A percentile compares a stretch with the other conserved stretches of the same genome.
phyloP scores from a whole-genome alignment of 768 basidiomycete species.

The Leccinum variicolor region DNA sequence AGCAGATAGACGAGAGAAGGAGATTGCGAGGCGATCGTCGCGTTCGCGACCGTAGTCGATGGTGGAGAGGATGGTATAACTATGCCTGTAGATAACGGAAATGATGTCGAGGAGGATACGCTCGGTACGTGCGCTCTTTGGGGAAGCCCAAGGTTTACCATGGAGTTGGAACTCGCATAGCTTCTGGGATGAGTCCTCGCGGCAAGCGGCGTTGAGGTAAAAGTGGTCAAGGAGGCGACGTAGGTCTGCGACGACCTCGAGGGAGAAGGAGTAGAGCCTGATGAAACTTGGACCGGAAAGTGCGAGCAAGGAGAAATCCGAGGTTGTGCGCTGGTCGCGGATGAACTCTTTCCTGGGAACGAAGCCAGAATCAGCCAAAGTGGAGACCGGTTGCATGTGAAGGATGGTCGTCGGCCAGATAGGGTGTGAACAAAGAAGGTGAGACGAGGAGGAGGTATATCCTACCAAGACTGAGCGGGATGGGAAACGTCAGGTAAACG shows the following conservation, averaged over 20 bases:
- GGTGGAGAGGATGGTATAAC: slow-evolving; percentile 61
- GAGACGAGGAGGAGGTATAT: slow-evolving; percentile 26
- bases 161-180: slow-evolving; percentile 65
- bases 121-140: slow-evolving; percentile 64
- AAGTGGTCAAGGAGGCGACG: slow-evolving; percentile 52
- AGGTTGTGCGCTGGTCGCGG: slow-evolving; percentile 50
- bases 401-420: slow-evolving; percentile 21
- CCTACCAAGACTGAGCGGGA: slow-evolving; percentile 25
- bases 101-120: slow-evolving; percentile 68
- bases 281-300: slow-evolving; percentile 61
- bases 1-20: slow-evolving; percentile 55
- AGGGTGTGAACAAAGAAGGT: slow-evolving; percentile 18
- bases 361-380: slow-evolving; percentile 46
- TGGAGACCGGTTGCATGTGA: slow-evolving; percentile 32
- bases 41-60: slow-evolving; percentile 76
- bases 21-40: slow-evolving; percentile 69
- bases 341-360: slow-evolving; percentile 73
- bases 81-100: slow-evolving; percentile 56
- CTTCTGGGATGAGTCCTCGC: slow-evolving; percentile 55
- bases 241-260: slow-evolving; percentile 48
- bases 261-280: slow-evolving; percentile 68
- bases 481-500: slow-evolving; percentile 39
- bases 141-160: slow-evolving; percentile 69
- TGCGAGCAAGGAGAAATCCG: slow-evolving; percentile 68
- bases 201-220: slow-evolving; percentile 40